phyloP scores from a whole-genome alignment of 192 early-diverging fungal species.

The Coemansia sp. region DNA sequence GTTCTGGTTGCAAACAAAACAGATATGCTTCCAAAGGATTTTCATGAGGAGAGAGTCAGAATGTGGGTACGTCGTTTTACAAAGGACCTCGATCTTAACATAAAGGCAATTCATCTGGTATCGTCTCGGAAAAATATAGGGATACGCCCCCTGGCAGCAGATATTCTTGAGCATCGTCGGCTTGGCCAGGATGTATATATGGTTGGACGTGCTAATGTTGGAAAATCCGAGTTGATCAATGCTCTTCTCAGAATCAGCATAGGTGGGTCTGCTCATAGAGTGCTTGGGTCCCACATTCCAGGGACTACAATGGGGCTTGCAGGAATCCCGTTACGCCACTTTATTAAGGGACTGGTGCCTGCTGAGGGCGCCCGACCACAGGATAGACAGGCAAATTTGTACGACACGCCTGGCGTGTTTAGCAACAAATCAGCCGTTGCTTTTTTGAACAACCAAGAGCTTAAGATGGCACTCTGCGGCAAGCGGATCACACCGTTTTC shows the following conservation, averaged over 20 bases:
- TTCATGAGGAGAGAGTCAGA: conserved; percentile 56
- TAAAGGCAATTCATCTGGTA: conserved; percentile 56
- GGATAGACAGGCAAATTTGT: conserved; percentile 41
- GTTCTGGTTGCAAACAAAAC: conserved; percentile 72
- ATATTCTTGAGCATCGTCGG: conserved; percentile 41
- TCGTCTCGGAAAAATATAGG: conserved; percentile 64
- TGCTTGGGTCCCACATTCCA: conserved; percentile 63
- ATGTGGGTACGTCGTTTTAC: conserved; percentile 57
- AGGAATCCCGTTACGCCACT: conserved; percentile 58
- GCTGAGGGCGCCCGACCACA: conserved; percentile 28
- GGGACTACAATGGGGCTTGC: conserved; percentile 74
- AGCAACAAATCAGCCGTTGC: conserved; percentile 56
- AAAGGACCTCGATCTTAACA: conserved; percentile 43
- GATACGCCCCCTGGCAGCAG: conserved; percentile 51
- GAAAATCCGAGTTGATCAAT: conserved; percentile 75
- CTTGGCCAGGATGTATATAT: conserved; percentile 64
- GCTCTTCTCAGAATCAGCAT: conserved; percentile 60
- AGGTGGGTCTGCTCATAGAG: conserved; percentile 51
- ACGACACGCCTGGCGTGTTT: conserved; percentile 69
- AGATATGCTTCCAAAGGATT: conserved; percentile 64
- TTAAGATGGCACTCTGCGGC: conserved; percentile 50
- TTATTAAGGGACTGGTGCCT: conserved; percentile 52
- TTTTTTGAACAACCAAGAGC: conserved; percentile 54
- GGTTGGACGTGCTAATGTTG: conserved; percentile 74
- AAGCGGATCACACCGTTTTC: conserved; percentile 57